Evolutionary conservation across 192 early-diverging fungal species (phyloP).

Genomic region (Dispira simplex): DNA sequence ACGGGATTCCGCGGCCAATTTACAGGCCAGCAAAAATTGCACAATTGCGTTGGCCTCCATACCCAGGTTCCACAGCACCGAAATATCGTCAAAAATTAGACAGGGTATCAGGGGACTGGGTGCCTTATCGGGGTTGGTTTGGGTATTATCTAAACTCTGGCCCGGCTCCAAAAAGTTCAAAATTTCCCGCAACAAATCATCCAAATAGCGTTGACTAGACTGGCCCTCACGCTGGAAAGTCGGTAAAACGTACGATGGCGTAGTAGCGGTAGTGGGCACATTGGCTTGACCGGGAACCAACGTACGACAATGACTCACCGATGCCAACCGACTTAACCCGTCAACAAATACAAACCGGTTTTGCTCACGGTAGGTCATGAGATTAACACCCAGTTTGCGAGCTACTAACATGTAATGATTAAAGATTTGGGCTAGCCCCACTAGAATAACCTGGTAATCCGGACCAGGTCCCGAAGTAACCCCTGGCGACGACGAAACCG

Average conservation of each 20-base stretch:
- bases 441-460: conserved; percentile 31
- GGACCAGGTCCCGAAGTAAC: background rate
- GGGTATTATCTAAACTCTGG: background rate
- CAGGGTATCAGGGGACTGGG: background rate
- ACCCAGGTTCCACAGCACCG: conserved; percentile 5
- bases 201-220: background rate
- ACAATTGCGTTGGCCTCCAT: background rate
- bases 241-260: background rate
- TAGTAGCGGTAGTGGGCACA: background rate
- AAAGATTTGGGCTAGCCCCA: conserved; percentile 37
- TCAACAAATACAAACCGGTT: background rate
- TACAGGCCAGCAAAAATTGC: background rate
- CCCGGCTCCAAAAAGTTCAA: background rate
- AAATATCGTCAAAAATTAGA: conserved; percentile 3
- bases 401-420: conserved; percentile 41
- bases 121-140: background rate
- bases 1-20: background rate
- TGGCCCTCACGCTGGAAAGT: background rate
- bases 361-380: background rate
- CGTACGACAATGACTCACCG: background rate
- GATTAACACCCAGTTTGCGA: conserved; percentile 27
- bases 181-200: background rate
- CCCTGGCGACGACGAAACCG: background rate
- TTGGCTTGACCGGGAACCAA: background rate
- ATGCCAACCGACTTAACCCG: conserved; percentile 1